Percentiles rank a stretch among this genome's conserved stretches.
These are phyloP conservation scores for Malassezia cuniculi DNA, from an alignment of 1,284 basidiomycete genomes.

Conservation along the genomic window DNA sequence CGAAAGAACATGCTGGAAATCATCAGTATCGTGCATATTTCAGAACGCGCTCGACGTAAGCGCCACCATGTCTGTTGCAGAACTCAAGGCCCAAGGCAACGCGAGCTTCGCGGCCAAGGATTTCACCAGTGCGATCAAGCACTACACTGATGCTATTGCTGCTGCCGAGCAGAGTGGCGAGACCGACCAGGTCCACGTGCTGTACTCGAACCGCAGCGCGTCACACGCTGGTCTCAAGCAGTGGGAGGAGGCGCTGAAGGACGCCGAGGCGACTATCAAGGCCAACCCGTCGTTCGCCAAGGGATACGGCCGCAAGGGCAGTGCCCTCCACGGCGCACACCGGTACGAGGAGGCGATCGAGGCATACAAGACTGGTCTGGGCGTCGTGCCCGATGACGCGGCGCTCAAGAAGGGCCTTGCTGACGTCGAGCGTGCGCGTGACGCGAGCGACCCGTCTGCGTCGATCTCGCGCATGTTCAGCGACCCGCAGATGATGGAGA, in stretches of 20 bases:
- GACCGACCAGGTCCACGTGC: conserved; percentile 54
- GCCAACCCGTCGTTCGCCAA: conserved; percentile 75
- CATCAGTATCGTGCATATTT: neutral
- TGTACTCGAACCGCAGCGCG: conserved; percentile 86
- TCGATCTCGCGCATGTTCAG: conserved; percentile 68
- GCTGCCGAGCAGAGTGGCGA: conserved; percentile 31
- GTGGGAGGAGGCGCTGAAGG: conserved; percentile 64
- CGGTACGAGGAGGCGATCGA: conserved; percentile 70
- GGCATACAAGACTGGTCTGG: conserved; percentile 66
- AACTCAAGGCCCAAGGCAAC: conserved; percentile 43
- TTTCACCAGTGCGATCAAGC: conserved; percentile 33
- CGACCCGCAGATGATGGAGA: conserved; percentile 69
- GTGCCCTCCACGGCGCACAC: conserved; percentile 74
- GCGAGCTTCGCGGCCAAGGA: conserved; percentile 43
- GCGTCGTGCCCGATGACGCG: conserved; percentile 63
- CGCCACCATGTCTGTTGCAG: conserved; percentile 34
- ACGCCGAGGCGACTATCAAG: conserved; percentile 68
- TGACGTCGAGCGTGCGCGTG: conserved; percentile 30
- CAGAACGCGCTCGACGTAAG: neutral
- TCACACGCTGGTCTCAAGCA: conserved; percentile 70
- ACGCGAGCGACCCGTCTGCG: conserved; percentile 41
- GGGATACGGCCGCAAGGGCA: conserved; percentile 82
- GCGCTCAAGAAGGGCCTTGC: conserved; percentile 72
- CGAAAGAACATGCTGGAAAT: conserved; percentile 17
- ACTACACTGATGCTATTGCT: conserved; percentile 38